These are phyloP conservation scores for Ogataea paraovalis DNA, from an alignment of 805 yeast genomes.

Conservation along the genomic window DNA sequence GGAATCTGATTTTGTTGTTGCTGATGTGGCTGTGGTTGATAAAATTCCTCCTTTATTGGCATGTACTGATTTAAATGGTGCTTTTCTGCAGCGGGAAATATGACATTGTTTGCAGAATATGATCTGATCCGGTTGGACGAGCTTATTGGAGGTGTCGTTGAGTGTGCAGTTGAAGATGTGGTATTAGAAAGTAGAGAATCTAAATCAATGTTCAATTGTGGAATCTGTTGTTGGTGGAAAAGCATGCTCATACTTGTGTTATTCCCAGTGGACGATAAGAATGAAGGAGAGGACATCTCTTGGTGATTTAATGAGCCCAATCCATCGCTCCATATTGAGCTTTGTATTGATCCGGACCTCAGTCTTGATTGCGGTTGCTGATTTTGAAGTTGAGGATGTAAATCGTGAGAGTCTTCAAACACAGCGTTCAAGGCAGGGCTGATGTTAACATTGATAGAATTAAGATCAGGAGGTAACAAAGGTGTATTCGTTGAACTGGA, in stretches of 20 bases:
- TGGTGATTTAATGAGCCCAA: slow-evolving; percentile 13
- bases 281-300: slow-evolving; percentile 18
- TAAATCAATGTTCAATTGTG: slow-evolving; percentile 25
- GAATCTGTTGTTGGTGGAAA: slow-evolving; percentile 18
- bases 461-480: slow-evolving; percentile 14
- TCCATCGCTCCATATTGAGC: slow-evolving; percentile 61
- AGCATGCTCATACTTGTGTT: slow-evolving; percentile 10
- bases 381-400: slow-evolving; percentile 9
- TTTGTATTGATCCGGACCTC: slow-evolving; percentile 53
- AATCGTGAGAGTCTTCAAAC: slow-evolving; percentile 20
- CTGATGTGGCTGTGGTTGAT: slow-evolving; percentile 9
- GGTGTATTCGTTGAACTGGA: slow-evolving; percentile 18
- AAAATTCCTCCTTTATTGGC: slow-evolving; percentile 23
- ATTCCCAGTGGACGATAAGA: slow-evolving; percentile 12
- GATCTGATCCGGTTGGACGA: slow-evolving; percentile 40
- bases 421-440: slow-evolving; percentile 28
- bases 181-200: slow-evolving; percentile 18
- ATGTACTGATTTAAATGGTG: slow-evolving; percentile 22
- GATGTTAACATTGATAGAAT: slow-evolving; percentile 14
- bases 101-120: slow-evolving; percentile 41
- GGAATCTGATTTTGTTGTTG: slow-evolving; percentile 9
- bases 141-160: slow-evolving; percentile 16
- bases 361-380: slow-evolving; percentile 31
- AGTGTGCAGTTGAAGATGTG: slow-evolving; percentile 14
- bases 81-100: slow-evolving; percentile 27